Evolutionary conservation across 1,284 basidiomycete species (phyloP), one percentile per base, ranked within the genome.

Genomic region (Mycosarcoma maydis): DNA sequence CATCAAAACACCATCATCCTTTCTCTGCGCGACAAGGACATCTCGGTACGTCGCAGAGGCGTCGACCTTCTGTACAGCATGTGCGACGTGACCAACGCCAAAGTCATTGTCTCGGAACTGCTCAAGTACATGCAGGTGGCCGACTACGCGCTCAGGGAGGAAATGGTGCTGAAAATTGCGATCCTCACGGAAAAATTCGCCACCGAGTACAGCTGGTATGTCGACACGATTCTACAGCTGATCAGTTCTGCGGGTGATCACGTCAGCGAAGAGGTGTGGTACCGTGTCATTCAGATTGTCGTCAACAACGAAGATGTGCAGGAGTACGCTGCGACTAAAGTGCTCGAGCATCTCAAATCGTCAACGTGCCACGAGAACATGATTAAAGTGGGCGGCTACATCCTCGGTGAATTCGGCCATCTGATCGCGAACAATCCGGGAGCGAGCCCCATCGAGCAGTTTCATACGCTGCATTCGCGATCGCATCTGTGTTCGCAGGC

Each of bases 231-330:
- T 75, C 84, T 98, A 72, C 90, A 94, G 80, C 87, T 98, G 59
- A 94, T 99, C 82, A 92, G 91, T 78, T 89, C 93, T 42, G 96
- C 96, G 5, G 96, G 96, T 45, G 96, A 98, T 78, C 94, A 98
- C 81, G 94, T 98, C 49, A 94, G 95, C 48, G 95, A 98, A 68
- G 94, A 98, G 84, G 94, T 98, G 24, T 98, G 96, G 96, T 98
- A 95, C 83, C 91, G 96, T 48, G 93, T 98, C 36, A 90, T 98
- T 19, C 96, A 98, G 82, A 96, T 98, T 62, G 93, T 97, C 27
- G 96, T 93, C 44, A 98, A 98, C 82, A 98, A 95, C 42, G 95
- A 98, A 82, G 93, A 98, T 83, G 85, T 98, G 33, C 83, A 83
- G 54, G 81, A 90, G 64, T 99, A 99, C 83, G 95, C 96, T 4